These are phyloP conservation scores for Pneumocystis wakefieldiae DNA, from an alignment of 1,139 yeast species.

Conservation along the genomic window DNA sequence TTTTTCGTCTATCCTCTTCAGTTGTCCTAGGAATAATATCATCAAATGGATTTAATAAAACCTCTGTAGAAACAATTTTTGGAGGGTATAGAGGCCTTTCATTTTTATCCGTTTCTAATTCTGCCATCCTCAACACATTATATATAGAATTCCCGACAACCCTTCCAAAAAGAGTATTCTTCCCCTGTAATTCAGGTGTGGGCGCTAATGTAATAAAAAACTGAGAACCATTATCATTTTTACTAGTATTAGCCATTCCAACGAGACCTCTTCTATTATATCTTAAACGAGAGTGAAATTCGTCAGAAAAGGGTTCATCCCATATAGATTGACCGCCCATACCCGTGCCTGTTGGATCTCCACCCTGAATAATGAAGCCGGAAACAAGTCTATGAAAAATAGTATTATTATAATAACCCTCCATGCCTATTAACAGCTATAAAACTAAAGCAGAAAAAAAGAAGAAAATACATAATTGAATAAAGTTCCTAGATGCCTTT, in stretches of 20 bases:
- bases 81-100: constrained; percentile 41
- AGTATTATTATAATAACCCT: constrained; percentile 31
- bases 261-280: constrained; percentile 42
- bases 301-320: constrained; percentile 28
- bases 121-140: constrained; percentile 38
- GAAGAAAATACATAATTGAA: constrained; percentile 29
- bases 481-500: constrained; percentile 32
- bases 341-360: constrained; percentile 26
- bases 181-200: constrained; percentile 30
- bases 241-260: constrained; percentile 33
- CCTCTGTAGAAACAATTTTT: constrained; percentile 28
- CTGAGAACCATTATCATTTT: constrained; percentile 30
- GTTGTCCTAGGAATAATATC: constrained; percentile 25
- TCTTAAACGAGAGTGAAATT: constrained; percentile 40
- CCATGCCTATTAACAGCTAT: constrained; percentile 10
- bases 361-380: constrained; percentile 30
- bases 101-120: constrained; percentile 33
- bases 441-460: background rate
- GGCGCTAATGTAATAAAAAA: constrained; percentile 42
- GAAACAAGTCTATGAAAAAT: constrained; percentile 31
- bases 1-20: constrained; percentile 20
- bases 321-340: constrained; percentile 22
- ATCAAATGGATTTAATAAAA: constrained; percentile 37
- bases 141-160: constrained; percentile 46
- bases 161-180: constrained; percentile 46